phyloP scores from a whole-genome alignment of 192 early-diverging fungal species.

The Rhizophlyctis rosea region DNA sequence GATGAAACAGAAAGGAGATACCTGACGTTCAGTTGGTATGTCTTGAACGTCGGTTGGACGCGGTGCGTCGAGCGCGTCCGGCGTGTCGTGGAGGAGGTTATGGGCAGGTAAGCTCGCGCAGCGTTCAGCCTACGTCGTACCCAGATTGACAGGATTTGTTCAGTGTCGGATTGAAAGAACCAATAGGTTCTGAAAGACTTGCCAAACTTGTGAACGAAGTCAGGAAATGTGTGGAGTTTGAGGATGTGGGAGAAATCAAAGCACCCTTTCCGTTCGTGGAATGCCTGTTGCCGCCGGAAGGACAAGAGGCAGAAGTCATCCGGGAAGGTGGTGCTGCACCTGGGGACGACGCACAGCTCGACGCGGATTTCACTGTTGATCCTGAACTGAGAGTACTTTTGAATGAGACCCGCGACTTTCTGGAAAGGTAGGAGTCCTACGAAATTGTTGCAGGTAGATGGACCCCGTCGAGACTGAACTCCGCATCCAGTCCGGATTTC shows the following conservation, averaged over 20 bases:
- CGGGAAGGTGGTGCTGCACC: conserved; percentile 46
- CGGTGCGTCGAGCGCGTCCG: conserved; percentile 63
- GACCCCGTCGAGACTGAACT: no score
- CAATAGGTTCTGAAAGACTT: conserved; percentile 24
- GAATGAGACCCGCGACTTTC: conserved; percentile 85
- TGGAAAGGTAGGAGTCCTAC: conserved; percentile 60
- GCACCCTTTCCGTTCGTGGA: conserved; percentile 42
- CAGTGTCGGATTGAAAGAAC: conserved; percentile 38
- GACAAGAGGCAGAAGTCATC: conserved; percentile 62
- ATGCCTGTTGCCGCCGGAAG: conserved; percentile 62
- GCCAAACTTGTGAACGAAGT: conserved; percentile 28
- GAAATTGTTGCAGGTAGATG: no score
- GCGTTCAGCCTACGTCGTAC: no score
- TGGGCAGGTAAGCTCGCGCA: conserved; percentile 53
- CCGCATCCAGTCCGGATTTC: conserved; percentile 37
- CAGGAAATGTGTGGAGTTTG: conserved; percentile 28
- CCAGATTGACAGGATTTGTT: background rate
- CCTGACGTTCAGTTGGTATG: conserved; percentile 87
- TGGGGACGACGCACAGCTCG: conserved; percentile 12
- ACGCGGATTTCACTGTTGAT: conserved; percentile 49
- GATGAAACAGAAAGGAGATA: conserved; percentile 73
- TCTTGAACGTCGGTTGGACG: conserved; percentile 86
- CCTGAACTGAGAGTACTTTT: conserved; percentile 66
- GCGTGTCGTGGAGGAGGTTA: conserved; percentile 59
- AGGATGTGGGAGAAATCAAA: conserved; percentile 1